These are phyloP conservation scores for Lactuca saligna DNA, from an alignment of 129 eudicot species.

Conservation along the genomic window DNA sequence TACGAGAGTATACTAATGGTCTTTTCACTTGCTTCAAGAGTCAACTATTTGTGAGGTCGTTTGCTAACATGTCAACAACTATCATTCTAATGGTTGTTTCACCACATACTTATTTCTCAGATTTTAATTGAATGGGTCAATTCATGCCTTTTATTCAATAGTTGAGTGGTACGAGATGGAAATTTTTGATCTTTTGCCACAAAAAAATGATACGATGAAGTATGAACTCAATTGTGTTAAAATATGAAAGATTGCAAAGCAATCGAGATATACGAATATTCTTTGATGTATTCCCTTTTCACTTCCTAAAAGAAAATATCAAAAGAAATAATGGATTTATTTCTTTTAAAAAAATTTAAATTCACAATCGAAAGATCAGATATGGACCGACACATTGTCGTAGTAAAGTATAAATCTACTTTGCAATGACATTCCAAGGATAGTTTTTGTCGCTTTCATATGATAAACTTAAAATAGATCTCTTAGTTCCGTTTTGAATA, in stretches of 20 bases:
- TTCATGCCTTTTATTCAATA: neutral
- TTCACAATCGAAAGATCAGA: no score
- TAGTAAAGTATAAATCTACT: no score
- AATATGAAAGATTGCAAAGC: neutral
- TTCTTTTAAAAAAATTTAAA: no score
- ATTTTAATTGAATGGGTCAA: neutral
- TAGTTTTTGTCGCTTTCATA: no score
- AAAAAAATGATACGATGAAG: neutral
- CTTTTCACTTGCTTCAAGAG: slow-evolving; percentile 23
- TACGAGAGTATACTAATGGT: slow-evolving; percentile 4
- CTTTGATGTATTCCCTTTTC: no score
- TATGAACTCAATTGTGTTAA: neutral
- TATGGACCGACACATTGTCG: no score
- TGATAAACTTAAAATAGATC: no score
- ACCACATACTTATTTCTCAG: neutral
- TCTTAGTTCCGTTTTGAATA: no score
- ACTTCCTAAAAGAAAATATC: no score
- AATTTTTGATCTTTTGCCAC: neutral
- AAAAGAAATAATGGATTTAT: no score
- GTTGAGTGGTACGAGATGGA: neutral
- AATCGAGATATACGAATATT: neutral
- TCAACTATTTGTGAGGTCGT: slow-evolving; percentile 6
- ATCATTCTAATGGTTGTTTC: slow-evolving; percentile 8
- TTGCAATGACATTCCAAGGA: no score
- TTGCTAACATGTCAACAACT: slow-evolving; percentile 12